Percentiles rank a stretch among this genome's conserved stretches.
Evolutionary conservation across 1,139 yeast genomes (phyloP).

Genomic region (Yamadazyma spencermartinsiae): DNA sequence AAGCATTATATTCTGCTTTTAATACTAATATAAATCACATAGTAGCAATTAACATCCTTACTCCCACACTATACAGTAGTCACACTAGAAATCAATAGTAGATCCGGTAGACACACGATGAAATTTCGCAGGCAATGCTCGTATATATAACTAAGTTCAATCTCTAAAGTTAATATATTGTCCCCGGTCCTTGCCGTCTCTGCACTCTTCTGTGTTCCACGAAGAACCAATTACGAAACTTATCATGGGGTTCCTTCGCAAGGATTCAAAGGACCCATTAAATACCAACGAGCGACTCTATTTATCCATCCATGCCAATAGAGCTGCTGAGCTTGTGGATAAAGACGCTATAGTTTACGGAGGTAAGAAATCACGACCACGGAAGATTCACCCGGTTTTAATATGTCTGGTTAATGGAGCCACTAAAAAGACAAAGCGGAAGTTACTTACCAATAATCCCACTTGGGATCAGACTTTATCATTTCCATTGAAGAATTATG

Average conservation of each 20-base stretch:
- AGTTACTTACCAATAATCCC: conserved; percentile 42
- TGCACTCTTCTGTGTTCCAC: not conserved
- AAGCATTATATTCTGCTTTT: no score
- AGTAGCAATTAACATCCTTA: no score
- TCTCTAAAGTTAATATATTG: no score
- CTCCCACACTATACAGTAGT: no score
- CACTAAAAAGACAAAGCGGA: conserved; percentile 33
- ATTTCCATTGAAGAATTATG: conserved; percentile 32
- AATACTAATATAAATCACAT: no score
- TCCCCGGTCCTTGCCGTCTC: not conserved
- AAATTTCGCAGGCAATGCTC: no score
- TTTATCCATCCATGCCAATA: conserved; percentile 34
- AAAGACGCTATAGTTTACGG: conserved; percentile 10
- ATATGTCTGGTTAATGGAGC: conserved; percentile 34
- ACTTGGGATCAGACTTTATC: conserved; percentile 44
- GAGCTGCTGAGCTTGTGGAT: conserved; percentile 42
- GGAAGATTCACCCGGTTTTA: conserved; percentile 37
- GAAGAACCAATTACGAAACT: no score
- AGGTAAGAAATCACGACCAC: conserved; percentile 9
- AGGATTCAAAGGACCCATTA: not conserved
- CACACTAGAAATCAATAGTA: no score
- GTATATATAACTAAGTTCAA: no score
- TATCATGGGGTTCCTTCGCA: conserved; percentile 1
- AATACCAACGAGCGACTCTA: not conserved
- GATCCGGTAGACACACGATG: no score